A percentile compares a stretch with the other conserved stretches of the same genome.
Evolutionary conservation across 352 stramenopile species (phyloP).

Genomic region (Peronospora tabacina): DNA sequence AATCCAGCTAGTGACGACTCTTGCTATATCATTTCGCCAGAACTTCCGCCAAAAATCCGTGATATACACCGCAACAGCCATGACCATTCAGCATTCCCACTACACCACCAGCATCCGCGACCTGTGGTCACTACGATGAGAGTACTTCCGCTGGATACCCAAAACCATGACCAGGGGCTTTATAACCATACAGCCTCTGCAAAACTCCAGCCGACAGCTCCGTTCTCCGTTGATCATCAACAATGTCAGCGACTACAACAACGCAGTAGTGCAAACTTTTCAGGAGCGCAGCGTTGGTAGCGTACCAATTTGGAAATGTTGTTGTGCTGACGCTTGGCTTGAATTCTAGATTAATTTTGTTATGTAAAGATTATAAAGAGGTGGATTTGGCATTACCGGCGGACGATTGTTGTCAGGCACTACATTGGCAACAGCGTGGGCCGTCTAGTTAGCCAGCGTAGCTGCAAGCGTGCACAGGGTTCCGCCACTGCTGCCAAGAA

Average conservation of each 20-base stretch:
- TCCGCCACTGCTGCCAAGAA: no score
- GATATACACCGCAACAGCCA: conserved; percentile 3
- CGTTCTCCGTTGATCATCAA: conserved; percentile 5
- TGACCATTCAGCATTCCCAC: conserved; percentile 8
- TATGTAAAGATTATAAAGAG: not conserved
- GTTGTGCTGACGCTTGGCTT: not conserved
- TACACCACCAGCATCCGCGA: conserved; percentile 19
- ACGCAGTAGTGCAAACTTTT: conserved; percentile 5
- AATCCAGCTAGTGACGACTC: conserved; percentile 57
- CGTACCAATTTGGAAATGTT: not conserved
- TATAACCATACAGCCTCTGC: conserved; percentile 9
- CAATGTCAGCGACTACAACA: conserved; percentile 3
- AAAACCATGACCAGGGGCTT: conserved; percentile 6
- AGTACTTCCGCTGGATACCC: no score
- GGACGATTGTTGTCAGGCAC: no score
- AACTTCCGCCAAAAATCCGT: conserved; percentile 9
- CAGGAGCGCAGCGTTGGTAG: conserved; percentile 18
- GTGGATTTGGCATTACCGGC: no score
- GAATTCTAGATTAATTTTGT: conserved; percentile 4
- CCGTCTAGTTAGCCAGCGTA: no score
- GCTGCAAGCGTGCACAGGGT: no score
- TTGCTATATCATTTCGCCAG: conserved; percentile 8
- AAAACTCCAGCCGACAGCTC: not conserved
- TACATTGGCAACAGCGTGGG: no score
- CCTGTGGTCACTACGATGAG: conserved; percentile 31